Evolutionary conservation across 2,329 filamentous ascomycete genomes (phyloP).

Genomic region (Xylaria sp.): DNA sequence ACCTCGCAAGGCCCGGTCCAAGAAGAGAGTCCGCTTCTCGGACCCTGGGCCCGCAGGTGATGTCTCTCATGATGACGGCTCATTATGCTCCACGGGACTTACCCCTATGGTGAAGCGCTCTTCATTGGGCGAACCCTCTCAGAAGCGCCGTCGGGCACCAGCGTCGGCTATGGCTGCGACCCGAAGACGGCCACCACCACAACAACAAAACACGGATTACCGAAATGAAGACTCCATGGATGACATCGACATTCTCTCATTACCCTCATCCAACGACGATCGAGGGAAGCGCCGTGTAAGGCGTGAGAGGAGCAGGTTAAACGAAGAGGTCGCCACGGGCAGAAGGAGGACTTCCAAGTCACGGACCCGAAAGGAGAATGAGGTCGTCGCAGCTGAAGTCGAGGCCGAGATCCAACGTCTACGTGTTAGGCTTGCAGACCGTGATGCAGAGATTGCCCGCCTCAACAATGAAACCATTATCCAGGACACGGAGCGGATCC

Average conservation of each 20-base stretch:
- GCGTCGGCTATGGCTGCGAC: slow-evolving; percentile 30
- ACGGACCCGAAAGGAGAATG: slow-evolving; percentile 29
- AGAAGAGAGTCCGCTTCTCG: slow-evolving; percentile 54
- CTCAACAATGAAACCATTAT: slow-evolving; percentile 43
- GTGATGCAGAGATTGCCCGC: slow-evolving; percentile 49
- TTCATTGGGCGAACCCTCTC: slow-evolving; percentile 35
- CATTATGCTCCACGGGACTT: slow-evolving; percentile 43
- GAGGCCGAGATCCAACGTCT: slow-evolving; percentile 46
- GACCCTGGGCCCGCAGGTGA: slow-evolving; percentile 43
- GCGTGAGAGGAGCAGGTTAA: slow-evolving; percentile 51
- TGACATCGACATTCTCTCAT: slow-evolving; percentile 42
- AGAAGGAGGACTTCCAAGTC: slow-evolving; percentile 36
- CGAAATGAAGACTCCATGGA: slow-evolving; percentile 27
- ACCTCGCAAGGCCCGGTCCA: slow-evolving; percentile 32
- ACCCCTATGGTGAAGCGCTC: slow-evolving; percentile 55
- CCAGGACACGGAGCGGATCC: slow-evolving; percentile 42
- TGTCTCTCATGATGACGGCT: slow-evolving; percentile 22
- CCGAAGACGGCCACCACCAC: neutral
- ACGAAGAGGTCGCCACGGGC: slow-evolving; percentile 53
- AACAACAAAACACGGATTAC: slow-evolving; percentile 7
- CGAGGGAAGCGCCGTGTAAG: slow-evolving; percentile 53
- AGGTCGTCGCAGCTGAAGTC: slow-evolving; percentile 30
- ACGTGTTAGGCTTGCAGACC: slow-evolving; percentile 42
- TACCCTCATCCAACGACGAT: slow-evolving; percentile 47
- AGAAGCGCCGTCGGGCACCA: slow-evolving; percentile 41